A percentile compares a stretch with the other conserved stretches of the same genome.
Conservation (phyloP, 108 stramenopile species). For the Seminavis robusta region DNA sequence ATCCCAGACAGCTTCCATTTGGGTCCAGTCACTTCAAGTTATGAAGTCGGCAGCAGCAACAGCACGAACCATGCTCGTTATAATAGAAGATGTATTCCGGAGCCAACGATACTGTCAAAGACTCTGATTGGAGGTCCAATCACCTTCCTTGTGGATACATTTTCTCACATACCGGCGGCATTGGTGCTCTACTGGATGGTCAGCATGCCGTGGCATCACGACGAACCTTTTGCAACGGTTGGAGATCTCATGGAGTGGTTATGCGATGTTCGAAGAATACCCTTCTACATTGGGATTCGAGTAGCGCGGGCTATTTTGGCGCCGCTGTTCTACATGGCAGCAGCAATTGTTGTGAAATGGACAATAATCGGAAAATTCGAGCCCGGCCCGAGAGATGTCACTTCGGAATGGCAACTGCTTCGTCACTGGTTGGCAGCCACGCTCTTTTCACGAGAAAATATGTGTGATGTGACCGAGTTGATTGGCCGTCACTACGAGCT, state of each 20-base stretch:
- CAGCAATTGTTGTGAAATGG: slow-evolving; percentile 49
- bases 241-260: slow-evolving; percentile 52
- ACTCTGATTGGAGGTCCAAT: slow-evolving; percentile 28
- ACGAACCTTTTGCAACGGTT: slow-evolving; percentile 14
- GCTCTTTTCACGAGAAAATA: slow-evolving; percentile 36
- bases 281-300: slow-evolving; percentile 51
- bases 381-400: slow-evolving; percentile 36
- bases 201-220: slow-evolving; percentile 6
- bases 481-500: slow-evolving; percentile 58
- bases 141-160: slow-evolving; percentile 26
- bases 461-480: slow-evolving; percentile 41
- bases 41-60: slow-evolving; percentile 25
- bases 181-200: slow-evolving; percentile 36
- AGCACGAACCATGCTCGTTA: slow-evolving; percentile 12
- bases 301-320: slow-evolving; percentile 29
- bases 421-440: slow-evolving; percentile 40
- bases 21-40: slow-evolving; percentile 42
- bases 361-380: slow-evolving; percentile 53
- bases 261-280: slow-evolving; percentile 46
- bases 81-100: slow-evolving; percentile 41
- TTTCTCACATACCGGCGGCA: slow-evolving; percentile 46
- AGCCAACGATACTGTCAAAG: slow-evolving; percentile 21
- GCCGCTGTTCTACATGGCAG: slow-evolving; percentile 44
- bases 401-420: slow-evolving; percentile 33
- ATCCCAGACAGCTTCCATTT: slow-evolving; percentile 34